These are phyloP conservation scores for Ambrosia hybrid DNA, from an alignment of 140 eudicot genomes.

Conservation along the genomic window DNA sequence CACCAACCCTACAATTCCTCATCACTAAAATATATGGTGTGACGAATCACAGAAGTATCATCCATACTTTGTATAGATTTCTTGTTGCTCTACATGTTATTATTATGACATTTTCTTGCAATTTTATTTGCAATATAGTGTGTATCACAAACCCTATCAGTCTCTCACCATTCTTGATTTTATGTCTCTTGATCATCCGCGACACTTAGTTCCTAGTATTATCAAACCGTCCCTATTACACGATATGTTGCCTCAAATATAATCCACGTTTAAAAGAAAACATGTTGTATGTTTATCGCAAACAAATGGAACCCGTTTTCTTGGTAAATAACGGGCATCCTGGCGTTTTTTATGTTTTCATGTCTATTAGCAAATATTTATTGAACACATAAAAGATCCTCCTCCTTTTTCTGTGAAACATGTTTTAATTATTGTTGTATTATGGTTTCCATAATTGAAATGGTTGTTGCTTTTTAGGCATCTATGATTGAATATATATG, in stretches of 20 bases:
- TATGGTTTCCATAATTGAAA: slow-evolving; percentile 17
- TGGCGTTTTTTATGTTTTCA: not conserved
- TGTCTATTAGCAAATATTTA: not conserved
- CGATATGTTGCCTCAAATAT: not conserved
- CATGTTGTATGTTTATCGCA: not conserved
- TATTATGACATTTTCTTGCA: not conserved
- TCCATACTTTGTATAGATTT: not conserved
- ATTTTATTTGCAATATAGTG: no score
- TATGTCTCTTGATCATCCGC: not conserved
- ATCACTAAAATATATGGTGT: not conserved
- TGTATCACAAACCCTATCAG: not conserved
- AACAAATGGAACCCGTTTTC: not conserved
- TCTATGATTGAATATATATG: slow-evolving; percentile 21
- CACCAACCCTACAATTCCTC: not conserved
- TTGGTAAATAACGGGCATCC: not conserved
- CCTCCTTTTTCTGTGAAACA: slow-evolving; percentile 30
- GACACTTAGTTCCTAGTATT: not conserved
- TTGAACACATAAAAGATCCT: slow-evolving; percentile 21
- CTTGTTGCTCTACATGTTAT: not conserved
- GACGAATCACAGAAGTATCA: not conserved
- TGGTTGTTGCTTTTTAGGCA: slow-evolving; percentile 24
- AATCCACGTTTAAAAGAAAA: not conserved
- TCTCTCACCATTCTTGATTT: not conserved
- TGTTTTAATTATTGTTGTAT: slow-evolving; percentile 15
- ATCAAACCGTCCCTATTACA: not conserved